Conservation (phyloP, 2,329 filamentous ascomycete species). For the Trichoderma lentiforme region DNA sequence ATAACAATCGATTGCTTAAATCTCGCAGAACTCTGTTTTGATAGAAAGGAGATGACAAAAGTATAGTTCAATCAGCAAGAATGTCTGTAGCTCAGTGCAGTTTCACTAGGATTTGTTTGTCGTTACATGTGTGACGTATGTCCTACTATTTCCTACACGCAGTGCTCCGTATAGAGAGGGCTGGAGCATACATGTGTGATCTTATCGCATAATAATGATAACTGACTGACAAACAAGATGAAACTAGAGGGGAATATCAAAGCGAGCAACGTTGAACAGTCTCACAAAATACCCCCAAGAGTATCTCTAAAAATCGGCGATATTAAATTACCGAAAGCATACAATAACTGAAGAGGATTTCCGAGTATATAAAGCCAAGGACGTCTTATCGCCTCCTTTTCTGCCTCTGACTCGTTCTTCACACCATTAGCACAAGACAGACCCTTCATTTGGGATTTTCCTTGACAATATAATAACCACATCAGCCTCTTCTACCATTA, state of each 20-base stretch:
- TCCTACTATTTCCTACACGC: neutral
- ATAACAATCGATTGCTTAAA: neutral
- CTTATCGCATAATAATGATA: neutral
- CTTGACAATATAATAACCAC: neutral
- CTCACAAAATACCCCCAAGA: fast-evolving
- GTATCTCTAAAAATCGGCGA: neutral
- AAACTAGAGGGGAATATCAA: neutral
- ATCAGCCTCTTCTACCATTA: neutral
- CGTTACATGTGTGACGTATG: neutral
- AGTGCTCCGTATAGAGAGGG: neutral
- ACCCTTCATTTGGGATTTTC: neutral
- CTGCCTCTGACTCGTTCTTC: neutral
- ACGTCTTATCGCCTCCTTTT: neutral
- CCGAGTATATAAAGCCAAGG: neutral
- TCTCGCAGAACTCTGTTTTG: neutral
- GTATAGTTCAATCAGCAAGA: neutral
- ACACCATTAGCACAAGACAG: neutral
- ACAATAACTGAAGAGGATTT: neutral
- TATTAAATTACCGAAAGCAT: neutral
- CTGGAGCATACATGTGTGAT: neutral
- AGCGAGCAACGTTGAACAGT: neutral
- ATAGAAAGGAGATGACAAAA: neutral
- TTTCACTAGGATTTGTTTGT: neutral
- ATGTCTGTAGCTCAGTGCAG: neutral
- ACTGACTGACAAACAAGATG: neutral